A percentile compares a stretch with the other conserved stretches of the same genome.
phyloP scores from a whole-genome alignment of 1,139 yeast genomes.

The Kazachstania sp. region DNA sequence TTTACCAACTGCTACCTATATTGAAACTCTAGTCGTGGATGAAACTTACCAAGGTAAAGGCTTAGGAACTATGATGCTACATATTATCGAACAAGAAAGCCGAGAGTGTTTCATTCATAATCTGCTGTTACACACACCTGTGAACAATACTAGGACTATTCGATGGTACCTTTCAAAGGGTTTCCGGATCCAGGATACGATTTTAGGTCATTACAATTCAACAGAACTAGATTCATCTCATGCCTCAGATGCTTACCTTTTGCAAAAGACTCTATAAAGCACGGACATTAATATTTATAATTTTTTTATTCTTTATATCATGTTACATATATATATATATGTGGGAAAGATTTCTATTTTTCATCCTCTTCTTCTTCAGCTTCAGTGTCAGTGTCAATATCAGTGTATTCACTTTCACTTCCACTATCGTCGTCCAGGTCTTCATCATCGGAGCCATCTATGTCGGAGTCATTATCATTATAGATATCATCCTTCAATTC shows the following conservation, averaged over 20 bases:
- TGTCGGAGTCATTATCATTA: constrained; percentile 25
- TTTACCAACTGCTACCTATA: constrained; percentile 39
- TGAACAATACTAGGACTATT: constrained; percentile 38
- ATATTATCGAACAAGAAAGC: constrained; percentile 48
- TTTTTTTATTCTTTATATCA: not conserved
- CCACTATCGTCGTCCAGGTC: constrained; percentile 42
- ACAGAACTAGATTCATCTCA: not conserved
- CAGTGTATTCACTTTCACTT: constrained; percentile 38
- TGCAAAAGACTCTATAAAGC: not conserved
- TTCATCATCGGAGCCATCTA: constrained; percentile 34
- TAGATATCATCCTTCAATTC: constrained; percentile 14
- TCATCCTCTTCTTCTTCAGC: constrained; percentile 26
- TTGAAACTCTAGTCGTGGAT: constrained; percentile 61
- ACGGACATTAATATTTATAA: not conserved
- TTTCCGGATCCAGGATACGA: not conserved
- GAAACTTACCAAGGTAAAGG: constrained; percentile 52
- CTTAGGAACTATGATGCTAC: constrained; percentile 51
- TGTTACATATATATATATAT: constrained; percentile 2
- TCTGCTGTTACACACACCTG: constrained; percentile 53
- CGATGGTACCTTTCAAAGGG: constrained; percentile 43
- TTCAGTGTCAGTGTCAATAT: constrained; percentile 39
- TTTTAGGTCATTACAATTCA: not conserved
- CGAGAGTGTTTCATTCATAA: constrained; percentile 46
- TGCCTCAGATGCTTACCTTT: not conserved
- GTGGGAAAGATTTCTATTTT: constrained; percentile 29